A percentile compares a stretch with the other conserved stretches of the same genome.
phyloP scores from a whole-genome alignment of 306 rosid genomes.

The Acmispon strigosus region DNA sequence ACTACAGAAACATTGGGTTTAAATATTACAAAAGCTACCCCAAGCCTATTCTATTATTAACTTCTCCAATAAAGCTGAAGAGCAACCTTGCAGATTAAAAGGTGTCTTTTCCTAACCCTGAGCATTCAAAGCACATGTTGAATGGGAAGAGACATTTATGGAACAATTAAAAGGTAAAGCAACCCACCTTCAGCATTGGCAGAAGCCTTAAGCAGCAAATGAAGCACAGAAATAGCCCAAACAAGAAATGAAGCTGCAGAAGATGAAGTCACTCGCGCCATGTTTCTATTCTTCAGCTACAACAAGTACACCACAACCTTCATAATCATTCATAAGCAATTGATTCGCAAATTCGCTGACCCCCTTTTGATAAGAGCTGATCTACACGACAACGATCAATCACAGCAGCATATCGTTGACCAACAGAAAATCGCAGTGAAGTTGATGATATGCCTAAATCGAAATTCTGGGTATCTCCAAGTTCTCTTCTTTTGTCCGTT shows the following conservation, averaged over 20 bases:
- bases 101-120: neutral
- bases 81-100: constrained; percentile 20
- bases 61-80: constrained; percentile 17
- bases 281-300: constrained; percentile 18
- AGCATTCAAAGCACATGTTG: constrained; percentile 7
- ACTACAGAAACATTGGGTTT: too few relatives aligned
- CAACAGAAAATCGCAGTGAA: constrained; percentile 6
- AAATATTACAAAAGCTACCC: constrained; percentile 16
- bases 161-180: constrained; percentile 10
- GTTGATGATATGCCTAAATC: constrained; percentile 1
- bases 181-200: constrained; percentile 72
- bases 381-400: constrained; percentile 24
- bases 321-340: constrained; percentile 28
- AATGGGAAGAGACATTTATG: constrained; percentile 2
- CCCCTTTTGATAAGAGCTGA: constrained; percentile 19
- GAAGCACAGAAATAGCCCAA: constrained; percentile 42
- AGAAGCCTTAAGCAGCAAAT: constrained; percentile 42
- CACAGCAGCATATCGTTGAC: constrained; percentile 24
- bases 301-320: neutral
- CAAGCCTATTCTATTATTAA: constrained; percentile 3
- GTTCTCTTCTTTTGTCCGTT: neutral
- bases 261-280: constrained; percentile 34
- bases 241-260: constrained; percentile 32
- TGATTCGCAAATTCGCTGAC: constrained; percentile 10
- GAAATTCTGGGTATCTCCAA: constrained; percentile 22